phyloP scores from a whole-genome alignment of 495 filamentous ascomycete genomes.

The Penicillium arizonense region DNA sequence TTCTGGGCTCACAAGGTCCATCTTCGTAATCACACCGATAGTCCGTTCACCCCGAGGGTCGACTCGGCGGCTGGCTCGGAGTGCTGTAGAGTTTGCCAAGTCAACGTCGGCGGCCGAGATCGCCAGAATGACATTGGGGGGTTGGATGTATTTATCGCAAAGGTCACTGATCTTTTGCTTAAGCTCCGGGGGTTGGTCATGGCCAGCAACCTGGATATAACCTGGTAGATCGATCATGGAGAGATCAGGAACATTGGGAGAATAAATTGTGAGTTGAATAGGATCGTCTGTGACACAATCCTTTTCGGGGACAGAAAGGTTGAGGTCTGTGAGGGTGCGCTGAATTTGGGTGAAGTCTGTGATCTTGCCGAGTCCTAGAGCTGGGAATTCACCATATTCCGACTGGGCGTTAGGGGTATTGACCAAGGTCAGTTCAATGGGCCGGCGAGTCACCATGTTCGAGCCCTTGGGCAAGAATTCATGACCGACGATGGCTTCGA shows the following conservation, averaged over 20 bases:
- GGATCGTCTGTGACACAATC: conserved; percentile 96
- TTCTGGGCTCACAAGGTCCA: conserved; percentile 90
- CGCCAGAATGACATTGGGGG: conserved; percentile 93
- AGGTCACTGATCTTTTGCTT: conserved; percentile 96
- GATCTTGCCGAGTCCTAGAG: conserved; percentile 84
- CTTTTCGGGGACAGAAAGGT: conserved; percentile 83
- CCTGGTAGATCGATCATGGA: conserved; percentile 96
- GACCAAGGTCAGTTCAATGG: conserved; percentile 94
- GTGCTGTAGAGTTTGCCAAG: conserved; percentile 90
- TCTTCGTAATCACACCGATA: conserved; percentile 97
- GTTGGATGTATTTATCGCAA: conserved; percentile 96
- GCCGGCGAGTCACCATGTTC: conserved; percentile 97
- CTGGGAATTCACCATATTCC: conserved; percentile 96
- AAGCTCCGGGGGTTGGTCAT: conserved; percentile 85
- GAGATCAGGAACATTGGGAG: conserved; percentile 91
- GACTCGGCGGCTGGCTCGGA: conserved; percentile 85
- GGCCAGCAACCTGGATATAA: conserved; percentile 92
- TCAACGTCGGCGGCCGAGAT: conserved; percentile 98
- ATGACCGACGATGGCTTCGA: conserved; percentile 96
- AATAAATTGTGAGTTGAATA: conserved; percentile 93
- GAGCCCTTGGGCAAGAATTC: conserved; percentile 96
- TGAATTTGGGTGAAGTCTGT: conserved; percentile 93
- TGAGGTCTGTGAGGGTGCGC: conserved; percentile 90
- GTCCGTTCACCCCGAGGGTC: conserved; percentile 94
- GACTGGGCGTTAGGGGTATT: conserved; percentile 89